A percentile compares a stretch with the other conserved stretches of the same genome.
phyloP scores from a whole-genome alignment of 805 yeast genomes.

The Saccharomyces mikatae region DNA sequence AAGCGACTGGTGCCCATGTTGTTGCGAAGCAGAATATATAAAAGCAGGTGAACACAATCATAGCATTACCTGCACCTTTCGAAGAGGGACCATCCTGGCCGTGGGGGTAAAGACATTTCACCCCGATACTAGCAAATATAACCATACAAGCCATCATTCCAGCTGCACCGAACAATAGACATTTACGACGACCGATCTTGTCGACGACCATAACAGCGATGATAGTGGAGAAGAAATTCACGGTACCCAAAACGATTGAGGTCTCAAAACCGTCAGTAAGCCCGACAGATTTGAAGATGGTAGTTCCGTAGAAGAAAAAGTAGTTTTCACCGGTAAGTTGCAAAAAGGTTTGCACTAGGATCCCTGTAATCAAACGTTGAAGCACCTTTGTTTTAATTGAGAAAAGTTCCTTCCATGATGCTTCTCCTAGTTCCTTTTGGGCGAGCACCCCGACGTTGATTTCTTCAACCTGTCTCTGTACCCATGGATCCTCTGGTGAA shows the following conservation, averaged over 20 bases:
- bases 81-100: constrained; percentile 39
- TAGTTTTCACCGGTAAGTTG: constrained; percentile 61
- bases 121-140: constrained; percentile 54
- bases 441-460: constrained; percentile 48
- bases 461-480: constrained; percentile 40
- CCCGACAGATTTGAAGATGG: constrained; percentile 54
- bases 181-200: constrained; percentile 44
- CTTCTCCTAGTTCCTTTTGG: constrained; percentile 50
- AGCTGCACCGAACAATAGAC: constrained; percentile 40
- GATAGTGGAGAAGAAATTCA: constrained; percentile 50
- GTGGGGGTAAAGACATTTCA: constrained; percentile 36
- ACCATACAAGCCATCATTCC: constrained; percentile 40
- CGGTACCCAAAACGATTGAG: constrained; percentile 49
- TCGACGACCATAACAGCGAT: constrained; percentile 43
- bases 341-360: constrained; percentile 52
- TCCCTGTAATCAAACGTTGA: constrained; percentile 41
- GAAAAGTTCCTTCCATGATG: constrained; percentile 38
- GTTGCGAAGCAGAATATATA: constrained; percentile 67
- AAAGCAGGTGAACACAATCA: constrained; percentile 65
- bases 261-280: constrained; percentile 49
- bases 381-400: constrained; percentile 57
- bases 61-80: constrained; percentile 55
- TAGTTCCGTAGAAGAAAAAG: constrained; percentile 59
- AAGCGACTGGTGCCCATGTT: constrained; percentile 69
- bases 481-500: constrained; percentile 37